These are phyloP conservation scores for Eucalyptus cloeziana DNA, from an alignment of 345 rosid genomes.

Conservation along the genomic window DNA sequence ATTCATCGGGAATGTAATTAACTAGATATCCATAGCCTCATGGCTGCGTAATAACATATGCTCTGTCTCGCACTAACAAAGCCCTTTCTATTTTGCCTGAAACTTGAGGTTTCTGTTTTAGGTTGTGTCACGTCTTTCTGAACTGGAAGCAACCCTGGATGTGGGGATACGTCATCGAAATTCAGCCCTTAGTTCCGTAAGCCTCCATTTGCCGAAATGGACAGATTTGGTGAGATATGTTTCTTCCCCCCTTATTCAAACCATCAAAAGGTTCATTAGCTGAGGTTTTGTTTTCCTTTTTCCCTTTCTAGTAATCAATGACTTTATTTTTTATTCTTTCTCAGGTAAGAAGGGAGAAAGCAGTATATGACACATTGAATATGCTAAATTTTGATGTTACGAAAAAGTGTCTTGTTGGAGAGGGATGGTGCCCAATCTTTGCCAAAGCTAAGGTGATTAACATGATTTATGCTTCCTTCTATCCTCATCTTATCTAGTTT, in stretches of 20 bases:
- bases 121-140: constrained; percentile 87
- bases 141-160: constrained; percentile 84
- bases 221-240: constrained; percentile 43
- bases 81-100: background rate
- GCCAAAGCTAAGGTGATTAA: constrained; percentile 68
- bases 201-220: constrained; percentile 67
- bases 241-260: background rate
- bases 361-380: constrained; percentile 80
- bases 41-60: background rate
- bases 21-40: background rate
- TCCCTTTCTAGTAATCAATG: background rate
- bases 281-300: background rate
- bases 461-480: background rate
- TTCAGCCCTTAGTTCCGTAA: constrained; percentile 60
- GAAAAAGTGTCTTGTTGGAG: constrained; percentile 96
- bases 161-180: constrained; percentile 82
- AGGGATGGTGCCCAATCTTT: constrained; percentile 96
- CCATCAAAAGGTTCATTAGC: background rate
- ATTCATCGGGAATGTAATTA: background rate
- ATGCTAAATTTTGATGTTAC: constrained; percentile 97
- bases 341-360: constrained; percentile 86
- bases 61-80: background rate
- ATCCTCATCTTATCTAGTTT: background rate
- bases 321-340: background rate
- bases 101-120: constrained; percentile 14